Evolutionary conservation across 2,329 filamentous ascomycete species (phyloP).

Genomic region (Proliferodiscus dingleyae): DNA sequence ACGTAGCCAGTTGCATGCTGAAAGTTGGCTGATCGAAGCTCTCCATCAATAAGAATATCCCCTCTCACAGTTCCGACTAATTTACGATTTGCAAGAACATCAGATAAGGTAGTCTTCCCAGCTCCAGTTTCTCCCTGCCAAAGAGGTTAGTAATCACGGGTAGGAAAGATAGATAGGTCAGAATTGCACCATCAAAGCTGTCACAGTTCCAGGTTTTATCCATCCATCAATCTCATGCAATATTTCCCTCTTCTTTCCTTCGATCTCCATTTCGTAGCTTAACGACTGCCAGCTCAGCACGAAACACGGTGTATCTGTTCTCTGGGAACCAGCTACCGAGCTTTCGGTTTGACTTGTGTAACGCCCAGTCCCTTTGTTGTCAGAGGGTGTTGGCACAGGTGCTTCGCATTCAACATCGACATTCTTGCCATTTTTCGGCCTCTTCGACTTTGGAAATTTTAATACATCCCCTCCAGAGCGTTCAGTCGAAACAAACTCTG

Average conservation of each 20-base stretch:
- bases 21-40: conserved; percentile 55
- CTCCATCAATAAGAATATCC: conserved; percentile 55
- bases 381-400: too few species aligned
- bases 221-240: conserved; percentile 57
- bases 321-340: too few species aligned
- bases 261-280: too few species aligned
- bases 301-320: background rate
- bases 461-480: conserved; percentile 73
- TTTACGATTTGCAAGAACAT: conserved; percentile 73
- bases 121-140: conserved; percentile 52
- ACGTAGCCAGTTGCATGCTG: conserved; percentile 91
- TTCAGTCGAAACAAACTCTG: conserved; percentile 57
- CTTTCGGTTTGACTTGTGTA: too few species aligned
- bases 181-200: conserved; percentile 53
- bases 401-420: too few species aligned
- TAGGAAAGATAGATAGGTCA: background rate
- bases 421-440: too few species aligned
- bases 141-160: too few species aligned
- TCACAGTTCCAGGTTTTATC: conserved; percentile 66
- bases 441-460: conserved; percentile 55
- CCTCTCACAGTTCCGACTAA: conserved; percentile 87
- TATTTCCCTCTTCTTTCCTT: too few species aligned
- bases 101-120: conserved; percentile 80
- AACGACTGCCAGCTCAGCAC: too few species aligned
- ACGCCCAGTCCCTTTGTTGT: too few species aligned